Evolutionary conservation across 176 grass and related monocot species (phyloP), one percentile per base, ranked within the genome.

Genomic region (Hsuehochloa calcarea): DNA sequence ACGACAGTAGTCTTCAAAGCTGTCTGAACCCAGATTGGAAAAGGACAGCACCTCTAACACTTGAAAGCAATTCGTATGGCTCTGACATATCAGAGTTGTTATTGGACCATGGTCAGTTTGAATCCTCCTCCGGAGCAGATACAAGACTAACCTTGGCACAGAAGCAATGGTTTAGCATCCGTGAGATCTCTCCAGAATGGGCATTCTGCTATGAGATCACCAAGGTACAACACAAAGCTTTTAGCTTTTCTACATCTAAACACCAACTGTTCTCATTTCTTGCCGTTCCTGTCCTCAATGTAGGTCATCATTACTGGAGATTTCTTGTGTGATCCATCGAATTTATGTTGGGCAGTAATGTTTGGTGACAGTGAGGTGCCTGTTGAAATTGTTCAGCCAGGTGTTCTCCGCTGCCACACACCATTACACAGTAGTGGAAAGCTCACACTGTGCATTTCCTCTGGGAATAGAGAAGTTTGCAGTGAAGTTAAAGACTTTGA

Each of bases 181-280:
- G 61, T 35, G 97, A 99, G 79, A 89, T 99, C 60, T 96, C 90
- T 90, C 97, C 93, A 67, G 97, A 99, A 86, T 99, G 97, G 97
- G 93, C 91, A 91, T 92, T 91, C 88, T 91, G 91, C 60, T 77
- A 77, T 81, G 93, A 99, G 85, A 92, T 49, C 40, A 96, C 96
- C 14, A 99, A 99, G 96, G 96, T 97, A 92, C 51, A 69, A 66
- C 25, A 65, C 45, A 66, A 73, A 82, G 16, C 14, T 72, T 86
- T 66, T 64, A 70, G 17, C 44, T 41, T 44, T 82, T 65, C 35
- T 68, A 65, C 27, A 10, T 15, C 40, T 43, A 43, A 68, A 78
- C 19, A 85, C 19, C n/a, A 74, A 29, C 13, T 68, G 26, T 62
- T 80, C 68, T 80, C 66, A 93, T 64, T 63, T 84, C 44, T 80